Evolutionary conservation across 1,284 basidiomycete species (phyloP).

Genomic region (Somion occarium): DNA sequence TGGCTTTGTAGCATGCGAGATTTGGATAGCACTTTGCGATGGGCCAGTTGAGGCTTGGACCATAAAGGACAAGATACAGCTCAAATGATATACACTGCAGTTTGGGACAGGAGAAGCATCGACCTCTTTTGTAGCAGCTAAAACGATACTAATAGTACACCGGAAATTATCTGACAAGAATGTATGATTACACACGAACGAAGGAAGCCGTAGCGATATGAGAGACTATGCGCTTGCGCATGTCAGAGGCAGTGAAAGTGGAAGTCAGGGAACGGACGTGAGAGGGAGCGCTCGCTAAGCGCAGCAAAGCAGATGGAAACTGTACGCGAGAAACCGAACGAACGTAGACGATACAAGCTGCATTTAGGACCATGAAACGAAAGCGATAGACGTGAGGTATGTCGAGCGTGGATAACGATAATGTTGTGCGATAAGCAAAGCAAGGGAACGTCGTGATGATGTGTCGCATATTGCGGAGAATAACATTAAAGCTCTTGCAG

Average conservation of each 20-base stretch:
- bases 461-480: no score
- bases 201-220: not conserved
- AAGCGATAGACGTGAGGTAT: not conserved
- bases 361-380: no score
- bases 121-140: not conserved
- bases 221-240: slow-evolving; percentile 4
- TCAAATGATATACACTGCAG: not conserved
- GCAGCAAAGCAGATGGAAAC: not conserved
- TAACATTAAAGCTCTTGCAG: not conserved
- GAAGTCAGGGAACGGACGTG: not conserved
- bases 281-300: not conserved
- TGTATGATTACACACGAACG: not conserved
- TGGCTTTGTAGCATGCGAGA: slow-evolving; percentile 46
- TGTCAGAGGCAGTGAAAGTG: not conserved
- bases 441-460: no score
- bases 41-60: slow-evolving; percentile 60
- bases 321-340: slow-evolving; percentile 1
- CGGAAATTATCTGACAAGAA: not conserved
- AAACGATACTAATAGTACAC: not conserved
- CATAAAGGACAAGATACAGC: slow-evolving; percentile 37
- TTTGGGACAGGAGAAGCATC: not conserved
- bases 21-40: slow-evolving; percentile 61
- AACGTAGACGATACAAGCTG: slow-evolving; percentile 3
- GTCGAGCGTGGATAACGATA: not conserved
- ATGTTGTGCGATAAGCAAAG: no score